Base-by-base conservation (phyloP, 208 protist genomes). In the Trypanosoma boissoni region DNA sequence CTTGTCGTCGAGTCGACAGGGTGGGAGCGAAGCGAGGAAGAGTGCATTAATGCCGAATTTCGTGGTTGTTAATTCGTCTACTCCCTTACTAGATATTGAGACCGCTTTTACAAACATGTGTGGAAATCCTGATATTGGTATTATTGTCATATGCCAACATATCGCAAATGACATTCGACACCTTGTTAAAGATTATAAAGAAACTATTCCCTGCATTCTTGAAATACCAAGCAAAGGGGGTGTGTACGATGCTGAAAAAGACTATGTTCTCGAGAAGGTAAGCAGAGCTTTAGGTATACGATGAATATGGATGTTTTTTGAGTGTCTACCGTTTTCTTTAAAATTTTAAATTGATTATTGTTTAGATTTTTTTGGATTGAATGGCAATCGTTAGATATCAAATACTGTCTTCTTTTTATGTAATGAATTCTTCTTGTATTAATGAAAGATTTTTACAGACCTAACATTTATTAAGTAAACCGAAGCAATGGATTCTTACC, bases 181-280 rank as follows among this genome's bases (percentile, higher is more conserved):
- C 59, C 61, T 98, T 20, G 73, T 99, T n/a, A 88, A 97, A 49
- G 76, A 92, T 37, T 91, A 98, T 63, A 80, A 74, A 23, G 61
- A 78, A 29, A 73, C 91, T 7, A 87, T 98, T 51, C 97, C 97
- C 18, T 95, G 96, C 24, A 82, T 99, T 41, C 76, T 99, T 46
- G 96, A 98, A 60, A 98, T 99, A 32, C 97, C 97, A 10, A 96
- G 88, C 68, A 98, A 98, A 66, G 93, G 97, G n/a, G 68, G 88
- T 53, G 88, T 95, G 26, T 99, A 99, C 62, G 96, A 98, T 62
- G 79, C 87, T 43, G 81, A 86, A n/a, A 97, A 98, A 65, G 97
- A 99, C 61, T 92, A 81, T 46, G 84, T 98, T 46, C 78, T 99
- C 43, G 69, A 86, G 16, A 97, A 95, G 65, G 86, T 98, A 12